Base-by-base conservation (phyloP, 345 rosid genomes). In the Hibiscus mutabilis region DNA sequence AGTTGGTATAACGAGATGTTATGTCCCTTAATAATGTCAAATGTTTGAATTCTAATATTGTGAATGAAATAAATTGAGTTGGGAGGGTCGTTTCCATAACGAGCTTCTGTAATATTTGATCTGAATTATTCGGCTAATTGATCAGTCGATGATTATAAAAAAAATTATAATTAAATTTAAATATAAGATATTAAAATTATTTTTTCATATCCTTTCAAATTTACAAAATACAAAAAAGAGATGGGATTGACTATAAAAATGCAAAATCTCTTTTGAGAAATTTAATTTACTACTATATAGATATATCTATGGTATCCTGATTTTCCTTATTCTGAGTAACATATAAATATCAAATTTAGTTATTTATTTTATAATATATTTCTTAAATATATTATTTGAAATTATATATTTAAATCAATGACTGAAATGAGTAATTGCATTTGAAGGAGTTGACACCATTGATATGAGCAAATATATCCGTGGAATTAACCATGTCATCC, bases 381-480 rank as follows among this genome's bases (percentile, higher is more conserved):
- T 55, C 12, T 55, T 55, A 19, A 55, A 12, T 10, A 22, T 10
- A 18, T 18, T 40, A 47, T 47, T 22, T 3, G 15, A 22, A 66
- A 49, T 57, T 57, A 57, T 9, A 55, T 2, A 55, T 57, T 86
- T 67, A 94, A 79, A 85, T 90, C 96, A 97, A 95, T 37, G 97
- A 90, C 49, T 88, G 92, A 76, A 87, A 86, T 5, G 93, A 79
- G 61, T 85, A 90, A 81, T 85, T 92, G 98, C 83, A 91, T 56
- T 88, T 83, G 88, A 95, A 92, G 68, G 98, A 88, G 57, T 87
- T 90, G 33, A 87, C 86, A 33, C 92, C 98, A 73, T 89, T 88
- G 33, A 92, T 88, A 22, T 92, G 94, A 63, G 96, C 82, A 80
- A 92, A 88, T 18, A 92, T 88, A 60, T 95, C 88, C 2, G 96